Evolutionary conservation across 1,284 basidiomycete genomes (phyloP), one percentile per base, ranked within the genome.

Genomic region (Malassezia caprae): DNA sequence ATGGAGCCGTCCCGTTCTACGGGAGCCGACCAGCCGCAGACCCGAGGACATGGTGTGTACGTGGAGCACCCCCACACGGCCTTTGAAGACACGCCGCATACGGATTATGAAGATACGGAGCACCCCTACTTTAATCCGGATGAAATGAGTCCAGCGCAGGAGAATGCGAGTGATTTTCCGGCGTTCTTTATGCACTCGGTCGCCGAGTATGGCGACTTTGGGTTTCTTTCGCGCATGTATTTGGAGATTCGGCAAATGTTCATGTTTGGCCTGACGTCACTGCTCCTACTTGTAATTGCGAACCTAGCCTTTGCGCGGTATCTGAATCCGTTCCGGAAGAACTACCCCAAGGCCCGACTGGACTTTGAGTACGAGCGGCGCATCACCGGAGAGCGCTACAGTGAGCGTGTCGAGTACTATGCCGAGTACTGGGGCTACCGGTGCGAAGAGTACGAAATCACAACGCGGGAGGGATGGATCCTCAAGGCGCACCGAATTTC

Each of bases 371-470:
- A 69, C 56, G 72, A 73, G 55, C 60, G 65, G 15, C 63, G 72
- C 37, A 67, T 73, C 62, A 73, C 72, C 7, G 72, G 72, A 26
- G 72, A 73, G 49, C 62, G 72, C 13, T 60, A 65, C 31, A 65
- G 63, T 15, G 68, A 63, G 35, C 54, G 69, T 30, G 62, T 67
- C 21, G 61, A 64, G 37, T 73, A 73, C 61, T 73, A 73, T 39
- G 65, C 69, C 44, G 67, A 71, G 48, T 76, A 64, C 63, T 76
- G 68, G 64, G 75, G 75, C 8, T 76, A 76, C 63, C 56, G 67
- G 27, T 76, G 75, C 51, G 72, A 73, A 51, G 67, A 67, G 52
- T 66, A 72, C 50, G 72, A 73, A 21, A 68, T 73, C 37, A 55
- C 65, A 47, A 73, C 72, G 24, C 60, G 65, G 28, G 72, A 61